phyloP scores from a whole-genome alignment of 78 protist genomes.

The Dictyostelium citrinum region DNA sequence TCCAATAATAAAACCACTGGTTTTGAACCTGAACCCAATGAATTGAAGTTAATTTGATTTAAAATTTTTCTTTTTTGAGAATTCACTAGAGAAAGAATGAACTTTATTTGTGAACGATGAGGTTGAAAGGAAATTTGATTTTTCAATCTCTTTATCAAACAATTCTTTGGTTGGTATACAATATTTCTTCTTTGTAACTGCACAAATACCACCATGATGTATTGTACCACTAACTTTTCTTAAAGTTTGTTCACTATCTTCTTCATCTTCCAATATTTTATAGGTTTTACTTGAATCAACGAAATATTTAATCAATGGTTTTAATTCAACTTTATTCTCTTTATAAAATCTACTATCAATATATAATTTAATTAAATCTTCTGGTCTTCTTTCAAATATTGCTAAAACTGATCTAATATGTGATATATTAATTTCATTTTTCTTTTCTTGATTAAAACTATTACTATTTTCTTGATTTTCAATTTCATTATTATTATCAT shows the following conservation, averaged over 20 bases:
- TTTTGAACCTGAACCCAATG: not conserved
- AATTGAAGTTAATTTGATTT: not conserved
- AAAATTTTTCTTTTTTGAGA: not conserved
- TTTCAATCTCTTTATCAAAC: not conserved
- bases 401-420: not conserved
- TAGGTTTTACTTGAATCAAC: not conserved
- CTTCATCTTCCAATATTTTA: not conserved
- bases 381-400: constrained; percentile 20
- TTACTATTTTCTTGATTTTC: not conserved
- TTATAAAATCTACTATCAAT: not conserved
- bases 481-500: not conserved
- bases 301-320: not conserved
- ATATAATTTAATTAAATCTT: constrained; percentile 4
- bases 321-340: not conserved
- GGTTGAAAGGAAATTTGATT: not conserved
- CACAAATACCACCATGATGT: constrained; percentile 56
- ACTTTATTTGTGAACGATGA: not conserved
- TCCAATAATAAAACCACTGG: constrained; percentile 54
- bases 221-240: not conserved
- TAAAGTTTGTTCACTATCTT: not conserved
- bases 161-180: not conserved
- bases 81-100: not conserved
- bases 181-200: not conserved
- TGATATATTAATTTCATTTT: constrained; percentile 8
- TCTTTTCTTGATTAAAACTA: not conserved